phyloP scores from a whole-genome alignment of 2,329 filamentous ascomycete species.

The Sclerotinia trifoliorum region DNA sequence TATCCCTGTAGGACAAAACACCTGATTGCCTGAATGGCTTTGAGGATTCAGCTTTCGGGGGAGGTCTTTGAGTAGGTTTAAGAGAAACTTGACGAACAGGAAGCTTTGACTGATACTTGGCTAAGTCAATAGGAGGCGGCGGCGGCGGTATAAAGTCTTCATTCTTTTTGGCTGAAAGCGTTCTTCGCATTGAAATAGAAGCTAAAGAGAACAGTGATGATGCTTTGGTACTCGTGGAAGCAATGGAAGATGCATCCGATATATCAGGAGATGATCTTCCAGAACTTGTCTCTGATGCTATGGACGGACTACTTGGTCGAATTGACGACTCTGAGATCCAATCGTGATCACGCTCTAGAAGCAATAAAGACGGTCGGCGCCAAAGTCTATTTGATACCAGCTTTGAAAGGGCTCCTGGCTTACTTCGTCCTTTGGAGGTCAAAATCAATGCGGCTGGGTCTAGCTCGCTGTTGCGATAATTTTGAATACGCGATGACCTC shows the following conservation, averaged over 20 bases:
- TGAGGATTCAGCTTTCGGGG: neutral
- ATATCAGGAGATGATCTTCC: conserved; percentile 34
- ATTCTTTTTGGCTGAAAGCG: conserved; percentile 27
- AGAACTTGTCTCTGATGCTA: conserved; percentile 36
- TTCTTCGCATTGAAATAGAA: conserved; percentile 23
- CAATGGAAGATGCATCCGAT: conserved; percentile 38
- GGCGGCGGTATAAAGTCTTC: conserved; percentile 11
- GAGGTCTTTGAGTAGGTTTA: neutral
- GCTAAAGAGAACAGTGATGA: conserved; percentile 32
- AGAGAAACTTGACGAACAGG: conserved; percentile 26
- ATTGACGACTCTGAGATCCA: conserved; percentile 41
- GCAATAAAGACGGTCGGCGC: conserved; percentile 25
- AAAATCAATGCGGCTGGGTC: conserved; percentile 35
- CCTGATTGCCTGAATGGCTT: conserved; percentile 33
- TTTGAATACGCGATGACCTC: conserved; percentile 20
- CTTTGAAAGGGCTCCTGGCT: conserved; percentile 17
- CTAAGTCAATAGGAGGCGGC: conserved; percentile 25
- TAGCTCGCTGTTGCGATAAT: conserved; percentile 29
- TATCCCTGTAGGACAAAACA: conserved; percentile 32
- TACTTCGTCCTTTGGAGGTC: conserved; percentile 30
- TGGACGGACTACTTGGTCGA: conserved; percentile 36
- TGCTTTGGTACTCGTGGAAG: conserved; percentile 39
- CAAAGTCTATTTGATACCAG: conserved; percentile 36
- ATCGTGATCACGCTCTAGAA: conserved; percentile 29
- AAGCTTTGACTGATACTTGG: conserved; percentile 27